Base-by-base conservation (phyloP, 2,329 filamentous ascomycete species). In the Lithohypha guttulata region DNA sequence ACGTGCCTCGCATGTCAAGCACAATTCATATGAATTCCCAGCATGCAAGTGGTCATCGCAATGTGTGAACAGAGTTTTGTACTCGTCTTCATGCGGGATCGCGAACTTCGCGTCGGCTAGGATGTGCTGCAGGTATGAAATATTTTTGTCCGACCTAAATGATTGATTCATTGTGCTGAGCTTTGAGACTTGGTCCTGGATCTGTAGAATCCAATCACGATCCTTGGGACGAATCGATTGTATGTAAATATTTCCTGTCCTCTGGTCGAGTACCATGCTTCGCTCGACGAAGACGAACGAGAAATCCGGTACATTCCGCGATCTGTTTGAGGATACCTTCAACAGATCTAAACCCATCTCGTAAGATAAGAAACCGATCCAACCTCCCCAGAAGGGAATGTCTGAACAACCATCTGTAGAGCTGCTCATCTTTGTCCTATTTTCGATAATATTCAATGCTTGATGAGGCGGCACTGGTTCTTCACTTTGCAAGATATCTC, bases 1-100 rank as follows among this genome's bases (percentile, higher is more conserved):
- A 23, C 67, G 70, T 8, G 82, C 85, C 56, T 84, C 78, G 34
- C 77, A 78, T 0, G 84, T 93, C 6, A 93, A 70, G 50, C 84
- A 93, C 5, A 93, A 70, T 55, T 93, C 85, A 57, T 93, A 93
- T 0, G 84, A 86, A 46, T 87, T 77, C 10, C 85, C 85, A 0
- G 79, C 77, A 2, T 77, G 72, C 46, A 93, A 81, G 45, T 74
- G 70, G 3, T 75, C 69, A 53, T 89, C 80, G 53, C 84, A 91
- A 25, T 63, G 58, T 15, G 65, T 61, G n/a, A 91, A 79, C 50
- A 81, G 75, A 3, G 64, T 59, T 50, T 78, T 76, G 54, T 91
- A 93, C 13, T 61, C 60, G 10, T 61, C 51, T 11, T 63, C 58
- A 9, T 61, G 51, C 1, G 65, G 65, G 13, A 58, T 55, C 9